A percentile compares a stretch with the other conserved stretches of the same genome.
These are phyloP conservation scores for Lophium mytilinum DNA, from an alignment of 495 filamentous ascomycete species.

Conservation along the genomic window DNA sequence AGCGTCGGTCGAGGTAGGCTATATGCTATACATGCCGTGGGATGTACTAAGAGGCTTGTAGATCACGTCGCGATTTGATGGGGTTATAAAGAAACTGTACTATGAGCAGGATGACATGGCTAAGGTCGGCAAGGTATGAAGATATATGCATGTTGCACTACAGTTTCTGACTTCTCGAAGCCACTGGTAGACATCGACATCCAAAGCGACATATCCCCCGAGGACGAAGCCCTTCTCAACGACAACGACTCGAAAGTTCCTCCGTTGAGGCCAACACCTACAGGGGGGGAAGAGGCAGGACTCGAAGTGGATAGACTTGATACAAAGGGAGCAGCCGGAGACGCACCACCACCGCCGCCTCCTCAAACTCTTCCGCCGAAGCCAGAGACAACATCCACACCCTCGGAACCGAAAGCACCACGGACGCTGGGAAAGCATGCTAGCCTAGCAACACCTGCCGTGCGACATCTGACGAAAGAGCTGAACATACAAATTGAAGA, in stretches of 20 bases:
- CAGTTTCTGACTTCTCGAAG: constrained; percentile 29
- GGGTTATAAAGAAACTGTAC: constrained; percentile 91
- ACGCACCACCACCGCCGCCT: constrained; percentile 1
- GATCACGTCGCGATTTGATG: constrained; percentile 92
- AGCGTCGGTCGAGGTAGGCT: constrained; percentile 75
- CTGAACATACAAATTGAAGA: constrained; percentile 66
- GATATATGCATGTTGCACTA: not conserved
- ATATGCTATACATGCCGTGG: not conserved
- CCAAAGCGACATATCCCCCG: constrained; percentile 49
- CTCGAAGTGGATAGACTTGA: constrained; percentile 20
- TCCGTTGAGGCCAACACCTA: constrained; percentile 5
- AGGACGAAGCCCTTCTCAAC: constrained; percentile 42
- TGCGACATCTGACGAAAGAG: constrained; percentile 77
- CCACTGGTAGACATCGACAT: constrained; percentile 74
- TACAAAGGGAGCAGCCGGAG: constrained; percentile 10
- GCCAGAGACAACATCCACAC: not conserved
- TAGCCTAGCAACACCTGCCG: constrained; percentile 81
- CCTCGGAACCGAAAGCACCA: not conserved
- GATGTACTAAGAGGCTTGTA: constrained; percentile 24
- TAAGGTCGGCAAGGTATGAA: constrained; percentile 61
- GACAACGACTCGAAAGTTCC: constrained; percentile 7
- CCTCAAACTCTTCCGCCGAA: constrained; percentile 4
- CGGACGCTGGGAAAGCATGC: constrained; percentile 43
- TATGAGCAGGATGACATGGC: constrained; percentile 96
- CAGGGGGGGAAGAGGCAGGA: constrained; percentile 23